Base-by-base conservation (phyloP, 2,329 filamentous ascomycete species). In the Penicillium sp. region DNA sequence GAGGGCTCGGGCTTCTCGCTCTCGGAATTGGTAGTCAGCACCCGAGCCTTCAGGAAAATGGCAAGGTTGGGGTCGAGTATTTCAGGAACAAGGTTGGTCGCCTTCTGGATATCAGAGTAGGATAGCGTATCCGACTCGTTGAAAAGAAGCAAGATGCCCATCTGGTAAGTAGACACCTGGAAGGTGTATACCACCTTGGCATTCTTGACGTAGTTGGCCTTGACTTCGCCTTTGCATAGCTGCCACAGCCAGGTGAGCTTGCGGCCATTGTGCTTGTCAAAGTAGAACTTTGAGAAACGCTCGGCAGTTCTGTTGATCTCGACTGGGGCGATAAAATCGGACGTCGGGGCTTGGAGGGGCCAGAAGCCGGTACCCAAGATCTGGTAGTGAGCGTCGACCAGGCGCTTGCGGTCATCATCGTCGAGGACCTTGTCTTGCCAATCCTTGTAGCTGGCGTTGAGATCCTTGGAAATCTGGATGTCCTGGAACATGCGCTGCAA, bases 401-500 rank as follows among this genome's bases (percentile, higher is more conserved):
- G 82, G 49, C 85, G 86, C 80, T 91, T 91, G 55, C 82, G 78
- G 54, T 88, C 85, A 15, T 87, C 81, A 47, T 84, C 84, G 60
- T 87, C 86, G 42, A 91, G 83, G n/a, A 82, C 82, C 68, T 84
- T 84, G 11, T 84, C 80, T 69, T 93, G 88, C 76, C 85, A 90
- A 38, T 92, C 91, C 71, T 91, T 90, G 82, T 96, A 99, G 34
- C 89, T 88, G 50, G 86, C 85, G 77, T 99, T 99, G 49, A 99
- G 85, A 78, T 99, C 95, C 79, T 97, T 97, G 64, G 94, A 98
- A 53, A 96, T 96, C 76, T 99, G 95, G 83, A 99, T 97, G 73
- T 99, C 95, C 76, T 98, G 94, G 85, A 98, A 99, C 95, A 99
- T 99, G 73, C 96, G 92, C 81, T 98, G 94, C 48, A 99, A 85